Base-by-base conservation (phyloP, 768 basidiomycete genomes). In the Sarcomyxa edulis region DNA sequence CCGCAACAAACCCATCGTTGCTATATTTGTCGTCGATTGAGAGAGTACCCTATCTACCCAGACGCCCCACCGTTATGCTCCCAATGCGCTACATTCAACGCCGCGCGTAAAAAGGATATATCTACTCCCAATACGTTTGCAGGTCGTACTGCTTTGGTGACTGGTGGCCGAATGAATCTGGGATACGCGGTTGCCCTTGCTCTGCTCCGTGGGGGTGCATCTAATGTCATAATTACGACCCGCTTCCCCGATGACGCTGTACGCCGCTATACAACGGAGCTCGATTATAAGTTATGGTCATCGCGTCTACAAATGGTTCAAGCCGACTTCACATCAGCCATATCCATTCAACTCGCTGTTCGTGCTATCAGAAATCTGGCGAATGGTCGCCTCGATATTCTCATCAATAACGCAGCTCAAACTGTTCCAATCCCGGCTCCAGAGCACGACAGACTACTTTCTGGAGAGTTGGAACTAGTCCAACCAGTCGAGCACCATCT, bases 401-500 rank as follows among this genome's bases (percentile, higher is more conserved):
- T 61, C 12, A 55, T 65, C 43, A 63, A 61, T 34, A 65, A 62
- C 30, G 61, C 62, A 1, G 62, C 62, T 3, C 63, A 62, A 32
- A n/a, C n/a, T n/a, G n/a, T n/a, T n/a, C n/a, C n/a, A n/a, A n/a
- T n/a, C n/a, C n/a, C n/a, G n/a, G n/a, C n/a, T n/a, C n/a, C n/a
- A n/a, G 14, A 28, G 27, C 27, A 28, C 27, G 14, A 28, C 27
- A 14, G 14, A 46, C 16, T 42, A 46, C 35, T 39, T 43, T 21
- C 44, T 44, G n/a, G n/a, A n/a, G n/a, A n/a, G n/a, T n/a, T n/a
- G n/a, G n/a, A n/a, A n/a, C n/a, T n/a, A n/a, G n/a, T n/a, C n/a
- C n/a, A n/a, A n/a, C n/a, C n/a, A n/a, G n/a, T n/a, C n/a, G n/a
- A n/a, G n/a, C n/a, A n/a, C n/a, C n/a, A n/a, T n/a, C n/a, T n/a